Evolutionary conservation across 139 green algal genomes (phyloP).

Genomic region (Mesotaenium endlicherianum): DNA sequence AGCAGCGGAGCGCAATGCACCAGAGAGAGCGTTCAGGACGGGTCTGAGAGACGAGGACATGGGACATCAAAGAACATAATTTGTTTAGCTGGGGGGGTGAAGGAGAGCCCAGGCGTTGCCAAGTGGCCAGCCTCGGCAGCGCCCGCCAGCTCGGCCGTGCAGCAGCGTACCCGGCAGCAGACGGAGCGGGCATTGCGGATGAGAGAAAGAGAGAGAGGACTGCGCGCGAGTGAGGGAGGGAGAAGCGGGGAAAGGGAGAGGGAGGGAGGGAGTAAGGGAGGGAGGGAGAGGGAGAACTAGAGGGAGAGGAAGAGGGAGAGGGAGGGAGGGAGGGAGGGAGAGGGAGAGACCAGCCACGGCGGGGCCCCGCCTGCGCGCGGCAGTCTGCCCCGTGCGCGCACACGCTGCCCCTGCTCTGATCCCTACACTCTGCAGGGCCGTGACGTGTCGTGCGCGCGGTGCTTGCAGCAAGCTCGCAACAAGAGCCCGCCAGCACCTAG

Average conservation of each 20-base stretch:
- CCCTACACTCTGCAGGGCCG: neutral
- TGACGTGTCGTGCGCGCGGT: neutral
- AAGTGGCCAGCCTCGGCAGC: neutral
- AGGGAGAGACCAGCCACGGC: neutral
- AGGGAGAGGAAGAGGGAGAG: neutral
- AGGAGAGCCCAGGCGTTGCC: neutral
- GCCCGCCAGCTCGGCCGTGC: neutral
- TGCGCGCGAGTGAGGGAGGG: neutral
- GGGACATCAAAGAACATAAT: neutral
- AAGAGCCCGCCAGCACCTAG: too few relatives aligned
- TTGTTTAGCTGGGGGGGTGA: neutral
- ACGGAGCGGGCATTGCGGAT: too few relatives aligned
- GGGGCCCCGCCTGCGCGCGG: neutral
- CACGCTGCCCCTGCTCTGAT: neutral
- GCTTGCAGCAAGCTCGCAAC: neutral
- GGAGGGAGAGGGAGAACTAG: neutral
- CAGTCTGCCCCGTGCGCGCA: neutral
- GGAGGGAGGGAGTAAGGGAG: neutral
- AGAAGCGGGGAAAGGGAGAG: neutral
- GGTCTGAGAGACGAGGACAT: neutral
- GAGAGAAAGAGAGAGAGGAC: neutral
- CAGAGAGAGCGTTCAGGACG: too few relatives aligned
- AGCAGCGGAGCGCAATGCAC: too few relatives aligned
- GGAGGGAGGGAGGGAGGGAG: neutral
- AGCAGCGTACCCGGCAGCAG: neutral